phyloP scores from a whole-genome alignment of 768 basidiomycete genomes.

The Calocybe gangraenosa region DNA sequence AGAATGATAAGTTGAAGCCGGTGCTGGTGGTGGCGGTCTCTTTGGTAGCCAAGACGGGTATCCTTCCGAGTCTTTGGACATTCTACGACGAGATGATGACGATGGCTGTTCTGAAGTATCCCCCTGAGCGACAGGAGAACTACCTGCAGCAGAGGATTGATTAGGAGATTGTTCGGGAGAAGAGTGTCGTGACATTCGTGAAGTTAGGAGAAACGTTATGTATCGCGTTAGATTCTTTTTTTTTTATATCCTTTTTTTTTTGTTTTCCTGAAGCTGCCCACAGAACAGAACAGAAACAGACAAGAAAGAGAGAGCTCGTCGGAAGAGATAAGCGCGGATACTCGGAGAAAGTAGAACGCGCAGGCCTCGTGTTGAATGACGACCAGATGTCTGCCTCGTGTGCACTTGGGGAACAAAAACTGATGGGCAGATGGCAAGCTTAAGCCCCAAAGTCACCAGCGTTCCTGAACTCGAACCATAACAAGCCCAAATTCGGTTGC shows the following conservation, averaged over 20 bases:
- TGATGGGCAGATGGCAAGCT: conserved; percentile 17
- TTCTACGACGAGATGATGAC: conserved; percentile 27
- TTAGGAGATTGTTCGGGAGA: conserved; percentile 25
- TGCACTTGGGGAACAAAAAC: conserved; percentile 27
- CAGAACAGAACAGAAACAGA: conserved; percentile 12
- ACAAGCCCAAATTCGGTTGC: conserved; percentile 13
- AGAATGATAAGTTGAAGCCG: conserved; percentile 65
- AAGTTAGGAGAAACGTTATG: conserved; percentile 19
- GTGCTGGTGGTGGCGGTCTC: conserved; percentile 72
- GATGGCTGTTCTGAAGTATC: conserved; percentile 27
- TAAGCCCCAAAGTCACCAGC: conserved; percentile 11
- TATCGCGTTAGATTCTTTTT: conserved; percentile 27
- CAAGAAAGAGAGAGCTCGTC: too few relatives aligned
- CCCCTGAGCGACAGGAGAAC: conserved; percentile 18
- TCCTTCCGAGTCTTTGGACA: conserved; percentile 42
- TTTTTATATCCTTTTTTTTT: conserved; percentile 15
- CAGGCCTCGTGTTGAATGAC: conserved; percentile 43
- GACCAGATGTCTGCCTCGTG: conserved; percentile 42
- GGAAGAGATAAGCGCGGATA: too few relatives aligned
- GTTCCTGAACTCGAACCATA: conserved; percentile 26
- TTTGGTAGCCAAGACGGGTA: conserved; percentile 86
- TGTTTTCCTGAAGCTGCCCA: neutral
- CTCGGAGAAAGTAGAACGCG: conserved; percentile 27
- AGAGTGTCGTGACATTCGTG: conserved; percentile 36
- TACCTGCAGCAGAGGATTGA: conserved; percentile 21